These are phyloP conservation scores for Mycena venus DNA, from an alignment of 768 basidiomycete genomes.

Conservation along the genomic window DNA sequence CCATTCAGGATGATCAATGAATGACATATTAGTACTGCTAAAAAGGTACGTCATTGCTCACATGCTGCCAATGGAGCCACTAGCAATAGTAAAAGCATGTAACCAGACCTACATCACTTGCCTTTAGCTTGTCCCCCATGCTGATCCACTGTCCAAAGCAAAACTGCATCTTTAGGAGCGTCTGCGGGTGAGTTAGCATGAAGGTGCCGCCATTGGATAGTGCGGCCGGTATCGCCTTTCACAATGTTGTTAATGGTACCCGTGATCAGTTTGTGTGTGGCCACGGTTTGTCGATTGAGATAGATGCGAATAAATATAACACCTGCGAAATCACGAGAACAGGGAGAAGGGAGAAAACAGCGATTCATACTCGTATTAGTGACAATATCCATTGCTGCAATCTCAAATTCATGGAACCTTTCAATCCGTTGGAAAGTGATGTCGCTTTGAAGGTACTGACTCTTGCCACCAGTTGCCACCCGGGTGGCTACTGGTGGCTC, in stretches of 20 bases:
- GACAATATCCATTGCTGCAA: slow-evolving; percentile 14
- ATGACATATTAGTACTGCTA: no score
- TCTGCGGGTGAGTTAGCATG: not conserved
- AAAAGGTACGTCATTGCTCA: no score
- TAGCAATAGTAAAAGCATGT: no score
- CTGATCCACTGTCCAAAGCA: not conserved
- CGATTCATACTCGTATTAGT: slow-evolving; percentile 12
- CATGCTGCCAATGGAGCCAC: no score
- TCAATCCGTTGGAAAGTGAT: slow-evolving; percentile 30
- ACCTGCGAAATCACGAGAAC: not conserved
- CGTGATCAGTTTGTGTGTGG: slow-evolving; percentile 23
- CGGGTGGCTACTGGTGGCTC: no score
- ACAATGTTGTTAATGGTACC: slow-evolving; percentile 21
- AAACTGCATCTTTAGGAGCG: not conserved
- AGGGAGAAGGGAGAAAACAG: not conserved
- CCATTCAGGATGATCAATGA: no score
- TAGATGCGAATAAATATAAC: slow-evolving; percentile 27
- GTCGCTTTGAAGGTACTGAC: slow-evolving; percentile 33
- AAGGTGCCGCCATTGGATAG: not conserved
- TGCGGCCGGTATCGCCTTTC: not conserved
- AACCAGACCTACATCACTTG: no score
- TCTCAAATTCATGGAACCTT: slow-evolving; percentile 32
- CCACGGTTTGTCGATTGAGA: slow-evolving; percentile 28
- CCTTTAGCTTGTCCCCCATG: not conserved
- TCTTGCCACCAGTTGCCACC: no score